Percentiles rank a stretch among this genome's conserved stretches.
These are phyloP conservation scores for Boletus coccyginus DNA, from an alignment of 768 basidiomycete species.

Conservation along the genomic window DNA sequence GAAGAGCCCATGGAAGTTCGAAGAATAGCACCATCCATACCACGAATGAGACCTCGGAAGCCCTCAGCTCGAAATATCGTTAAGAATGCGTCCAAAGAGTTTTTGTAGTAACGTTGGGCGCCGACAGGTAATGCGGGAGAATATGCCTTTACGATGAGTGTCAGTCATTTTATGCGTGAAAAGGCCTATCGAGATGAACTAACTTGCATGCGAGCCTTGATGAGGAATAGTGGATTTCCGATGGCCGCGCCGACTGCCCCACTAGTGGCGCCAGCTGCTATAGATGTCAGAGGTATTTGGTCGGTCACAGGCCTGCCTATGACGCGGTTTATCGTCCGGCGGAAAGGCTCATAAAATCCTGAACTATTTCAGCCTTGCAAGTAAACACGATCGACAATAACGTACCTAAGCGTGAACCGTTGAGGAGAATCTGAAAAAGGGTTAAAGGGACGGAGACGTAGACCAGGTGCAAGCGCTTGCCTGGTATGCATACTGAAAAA, in stretches of 20 bases:
- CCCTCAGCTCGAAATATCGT: conserved; percentile 81
- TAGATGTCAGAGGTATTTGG: conserved; percentile 71
- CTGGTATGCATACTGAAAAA: conserved; percentile 82
- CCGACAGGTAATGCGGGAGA: conserved; percentile 94
- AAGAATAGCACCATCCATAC: conserved; percentile 90
- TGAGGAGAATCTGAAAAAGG: conserved; percentile 71
- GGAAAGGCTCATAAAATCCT: conserved; percentile 97
- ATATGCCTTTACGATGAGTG: conserved; percentile 62
- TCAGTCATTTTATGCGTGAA: neutral
- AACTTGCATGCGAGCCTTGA: conserved; percentile 98
- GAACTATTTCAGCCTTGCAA: conserved; percentile 14
- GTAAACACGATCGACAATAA: neutral
- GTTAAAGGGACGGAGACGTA: conserved; percentile 2
- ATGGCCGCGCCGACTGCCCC: conserved; percentile 85
- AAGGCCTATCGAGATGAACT: neutral
- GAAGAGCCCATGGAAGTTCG: conserved; percentile 95
- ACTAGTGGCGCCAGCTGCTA: conserved; percentile 84
- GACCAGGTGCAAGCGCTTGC: conserved; percentile 40
- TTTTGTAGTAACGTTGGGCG: conserved; percentile 89
- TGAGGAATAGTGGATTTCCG: conserved; percentile 89
- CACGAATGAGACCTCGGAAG: conserved; percentile 76
- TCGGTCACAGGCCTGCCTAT: conserved; percentile 63
- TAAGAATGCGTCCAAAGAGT: conserved; percentile 73
- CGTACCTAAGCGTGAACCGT: conserved; percentile 84
- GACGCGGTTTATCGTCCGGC: conserved; percentile 63